Evolutionary conservation across 176 grass and related monocot species (phyloP), one percentile per base, ranked within the genome.

Genomic region (maize (Zea mays)): DNA sequence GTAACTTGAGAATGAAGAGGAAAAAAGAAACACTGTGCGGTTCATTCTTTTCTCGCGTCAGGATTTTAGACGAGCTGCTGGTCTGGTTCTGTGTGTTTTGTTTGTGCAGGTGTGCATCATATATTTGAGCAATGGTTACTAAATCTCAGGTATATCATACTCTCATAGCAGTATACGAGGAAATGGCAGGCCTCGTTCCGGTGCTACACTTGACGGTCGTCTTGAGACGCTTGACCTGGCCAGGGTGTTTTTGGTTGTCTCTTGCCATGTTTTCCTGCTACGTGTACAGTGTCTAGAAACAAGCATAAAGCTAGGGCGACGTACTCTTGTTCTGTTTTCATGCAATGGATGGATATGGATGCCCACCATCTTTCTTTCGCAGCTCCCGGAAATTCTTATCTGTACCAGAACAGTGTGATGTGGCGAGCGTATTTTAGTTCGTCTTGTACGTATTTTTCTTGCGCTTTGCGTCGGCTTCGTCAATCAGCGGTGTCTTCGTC

Each of bases 231-330:
- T 68, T 49, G 35, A 4, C 27, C 27, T 62, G 59, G 9, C 67
- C 7, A 27, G 80, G 1, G 8, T 27, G 62, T 16, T 79, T 77
- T 27, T 27, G 27, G 27, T 83, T 79, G 52, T 83, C 74, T 60
- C 16, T 69, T 83, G 75, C 42, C 21, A 74, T 68, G 61, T 54
- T 27, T 79, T 74, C 13, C 5, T 33, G 51, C 71, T 27, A 42
- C 68, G 68, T 67, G 63, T 67, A 43, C 63, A 33, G 37, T 62
- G 51, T 74, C 27, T 52, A 62, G 80, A 42, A 67, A 56, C 36
- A 50, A 39, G 40, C 47, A 36, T 65, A 45, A 74, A 27, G 10
- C 55, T 62, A 73, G 8, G 65, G 55, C 27, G 55, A 52, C 36
- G 10, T 19, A 50, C 27, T 27, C 27, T 27, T 27, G 27, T 27